These are phyloP conservation scores for Chaetoscypha palmicola DNA, from an alignment of 2,329 filamentous ascomycete genomes.

Conservation along the genomic window DNA sequence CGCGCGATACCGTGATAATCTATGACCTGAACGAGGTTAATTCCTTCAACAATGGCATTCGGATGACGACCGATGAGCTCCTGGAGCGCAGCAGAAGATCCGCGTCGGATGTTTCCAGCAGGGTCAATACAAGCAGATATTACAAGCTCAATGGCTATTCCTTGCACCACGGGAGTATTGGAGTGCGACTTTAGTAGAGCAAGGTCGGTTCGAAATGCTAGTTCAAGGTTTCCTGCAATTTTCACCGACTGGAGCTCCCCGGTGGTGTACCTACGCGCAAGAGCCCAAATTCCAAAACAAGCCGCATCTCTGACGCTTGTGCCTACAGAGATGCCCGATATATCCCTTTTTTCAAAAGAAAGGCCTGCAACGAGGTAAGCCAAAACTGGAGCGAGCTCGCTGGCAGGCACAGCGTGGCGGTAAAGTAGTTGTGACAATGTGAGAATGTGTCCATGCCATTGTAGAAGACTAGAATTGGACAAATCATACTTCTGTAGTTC, in stretches of 20 bases:
- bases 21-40: slow-evolving; percentile 77
- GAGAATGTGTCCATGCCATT: slow-evolving; percentile 89
- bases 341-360: slow-evolving; percentile 80
- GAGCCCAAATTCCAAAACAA: slow-evolving; percentile 91
- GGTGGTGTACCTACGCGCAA: slow-evolving; percentile 81
- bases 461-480: slow-evolving; percentile 68
- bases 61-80: slow-evolving; percentile 92
- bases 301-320: slow-evolving; percentile 91
- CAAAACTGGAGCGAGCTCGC: slow-evolving; percentile 65
- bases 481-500: slow-evolving; percentile 42
- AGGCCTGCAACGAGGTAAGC: slow-evolving; percentile 72
- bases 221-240: slow-evolving; percentile 23
- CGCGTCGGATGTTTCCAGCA: slow-evolving; percentile 86
- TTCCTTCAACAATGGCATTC: slow-evolving; percentile 73
- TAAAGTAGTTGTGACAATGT: slow-evolving; percentile 84
- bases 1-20: slow-evolving; percentile 92
- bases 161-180: slow-evolving; percentile 53
- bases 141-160: slow-evolving; percentile 74
- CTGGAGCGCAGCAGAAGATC: slow-evolving; percentile 87
- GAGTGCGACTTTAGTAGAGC: background rate
- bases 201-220: slow-evolving; percentile 13
- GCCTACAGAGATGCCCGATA: slow-evolving; percentile 78
- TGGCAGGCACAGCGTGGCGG: slow-evolving; percentile 67
- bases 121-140: slow-evolving; percentile 80
- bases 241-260: slow-evolving; percentile 63